Conservation (phyloP, 2,329 filamentous ascomycete species). For the Plectosphaerella cucumerina region DNA sequence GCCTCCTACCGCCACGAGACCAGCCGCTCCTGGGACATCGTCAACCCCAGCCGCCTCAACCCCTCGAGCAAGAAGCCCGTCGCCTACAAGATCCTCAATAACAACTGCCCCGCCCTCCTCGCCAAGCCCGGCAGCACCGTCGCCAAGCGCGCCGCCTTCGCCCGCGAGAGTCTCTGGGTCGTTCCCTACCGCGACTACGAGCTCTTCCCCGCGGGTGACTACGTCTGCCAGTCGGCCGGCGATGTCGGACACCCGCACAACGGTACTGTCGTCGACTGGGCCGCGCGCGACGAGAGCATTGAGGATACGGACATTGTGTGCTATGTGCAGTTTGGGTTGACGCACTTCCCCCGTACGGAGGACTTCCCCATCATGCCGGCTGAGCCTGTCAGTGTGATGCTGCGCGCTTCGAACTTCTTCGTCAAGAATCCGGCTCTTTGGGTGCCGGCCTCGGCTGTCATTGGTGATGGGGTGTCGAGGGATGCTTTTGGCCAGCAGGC, state of each 20-base stretch:
- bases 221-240: slow-evolving; percentile 54
- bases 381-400: slow-evolving; percentile 45
- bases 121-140: slow-evolving; percentile 9
- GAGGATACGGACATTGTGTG: slow-evolving; percentile 53
- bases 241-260: slow-evolving; percentile 35
- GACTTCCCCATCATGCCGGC: slow-evolving; percentile 58
- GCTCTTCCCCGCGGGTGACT: slow-evolving; percentile 55
- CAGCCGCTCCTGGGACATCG: slow-evolving; percentile 10
- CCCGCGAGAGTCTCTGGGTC: slow-evolving; percentile 41
- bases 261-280: slow-evolving; percentile 34
- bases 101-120: slow-evolving; percentile 10
- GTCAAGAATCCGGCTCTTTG: slow-evolving; percentile 42
- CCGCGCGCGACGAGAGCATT: slow-evolving; percentile 46
- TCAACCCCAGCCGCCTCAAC: slow-evolving; percentile 11
- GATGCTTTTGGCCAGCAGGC: background rate
- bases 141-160: slow-evolving; percentile 7
- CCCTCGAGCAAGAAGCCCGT: slow-evolving; percentile 11
- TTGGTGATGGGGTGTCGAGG: background rate
- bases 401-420: slow-evolving; percentile 48
- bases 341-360: slow-evolving; percentile 50
- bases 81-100: slow-evolving; percentile 11
- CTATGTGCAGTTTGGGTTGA: slow-evolving; percentile 52
- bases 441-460: slow-evolving; percentile 13
- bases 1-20: slow-evolving; percentile 4
- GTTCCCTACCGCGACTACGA: slow-evolving; percentile 53